Percentiles rank a stretch among this genome's conserved stretches.
phyloP scores from a whole-genome alignment of 2,329 filamentous ascomycete genomes.

The Fusarium globosum region DNA sequence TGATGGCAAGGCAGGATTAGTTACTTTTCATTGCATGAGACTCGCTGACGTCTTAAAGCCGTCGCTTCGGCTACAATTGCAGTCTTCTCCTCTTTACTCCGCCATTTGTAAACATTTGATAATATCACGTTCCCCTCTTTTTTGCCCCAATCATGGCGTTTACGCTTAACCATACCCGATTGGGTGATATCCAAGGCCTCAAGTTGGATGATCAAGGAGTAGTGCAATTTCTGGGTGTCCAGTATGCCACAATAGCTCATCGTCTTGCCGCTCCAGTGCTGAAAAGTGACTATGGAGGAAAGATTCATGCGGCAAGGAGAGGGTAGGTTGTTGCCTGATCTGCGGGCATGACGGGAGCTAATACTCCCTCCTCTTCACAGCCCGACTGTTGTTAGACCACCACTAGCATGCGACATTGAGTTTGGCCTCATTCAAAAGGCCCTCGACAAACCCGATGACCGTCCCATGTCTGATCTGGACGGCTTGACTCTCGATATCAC shows the following conservation, averaged over 20 bases:
- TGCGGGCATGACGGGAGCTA: fast-evolving
- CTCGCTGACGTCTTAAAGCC: background rate
- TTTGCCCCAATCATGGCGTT: background rate
- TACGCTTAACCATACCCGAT: background rate
- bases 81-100: background rate
- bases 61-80: background rate
- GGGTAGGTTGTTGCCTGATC: background rate
- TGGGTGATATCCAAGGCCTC: background rate
- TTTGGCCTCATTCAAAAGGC: background rate
- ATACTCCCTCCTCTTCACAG: background rate
- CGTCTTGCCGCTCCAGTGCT: background rate
- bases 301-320: background rate
- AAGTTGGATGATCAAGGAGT: background rate
- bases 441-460: background rate
- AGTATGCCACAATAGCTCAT: background rate
- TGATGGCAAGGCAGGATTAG: fast-evolving
- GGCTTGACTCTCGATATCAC: background rate
- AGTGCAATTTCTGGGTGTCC: background rate
- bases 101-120: background rate
- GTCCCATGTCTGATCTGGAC: background rate
- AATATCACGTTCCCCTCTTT: background rate
- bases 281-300: fast-evolving
- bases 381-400: background rate
- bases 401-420: background rate
- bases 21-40: background rate